Base-by-base conservation (phyloP, 768 basidiomycete genomes). In the Mycena rosella region DNA sequence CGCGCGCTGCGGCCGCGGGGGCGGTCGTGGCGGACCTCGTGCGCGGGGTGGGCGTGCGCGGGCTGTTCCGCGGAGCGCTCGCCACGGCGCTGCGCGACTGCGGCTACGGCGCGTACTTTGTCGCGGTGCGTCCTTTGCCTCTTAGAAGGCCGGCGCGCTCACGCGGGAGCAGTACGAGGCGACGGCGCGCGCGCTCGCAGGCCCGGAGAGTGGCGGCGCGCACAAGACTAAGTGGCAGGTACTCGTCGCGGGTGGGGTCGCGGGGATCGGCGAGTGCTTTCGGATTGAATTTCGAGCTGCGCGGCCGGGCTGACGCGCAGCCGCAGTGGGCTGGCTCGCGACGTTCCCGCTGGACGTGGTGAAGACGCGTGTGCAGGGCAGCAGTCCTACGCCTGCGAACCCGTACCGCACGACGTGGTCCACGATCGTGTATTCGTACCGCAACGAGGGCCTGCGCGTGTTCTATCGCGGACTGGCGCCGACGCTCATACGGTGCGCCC, bases 311-410 rank as follows among this genome's bases (percentile, higher is more conserved):
- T 59, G 40, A 47, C 20, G 22, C 34, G 38, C 38, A 51, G 22
- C 6, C 22, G 11, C 56, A 85, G 85, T 85, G 11, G 92, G 93
- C 11, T 96, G 95, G 95, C 40, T 89, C 0, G 83, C 82, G 3
- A 96, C 95, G 1, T 98, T 97, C 76, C 94, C 95, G 2, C 82
- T 96, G 61, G 96, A 98, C 74, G 92, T 96, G 4, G 85, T 96
- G 67, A 97, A 98, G 81, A 96, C 96, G 17, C 88, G 95, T 7
- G 87, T 96, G 72, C 96, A 98, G 77, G 87, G 88, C 30, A 82
- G 76, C 40, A 74, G 79, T 38, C 55, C n/a, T n/a, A n/a, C n/a
- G n/a, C n/a, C n/a, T n/a, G 36, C 55, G 29, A 85, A 90, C 66
- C 91, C 88, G 1, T 93, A 90, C 74, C 81, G 85, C 17, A 86